phyloP scores from a whole-genome alignment of 306 rosid species.

The Argentina anserina region DNA sequence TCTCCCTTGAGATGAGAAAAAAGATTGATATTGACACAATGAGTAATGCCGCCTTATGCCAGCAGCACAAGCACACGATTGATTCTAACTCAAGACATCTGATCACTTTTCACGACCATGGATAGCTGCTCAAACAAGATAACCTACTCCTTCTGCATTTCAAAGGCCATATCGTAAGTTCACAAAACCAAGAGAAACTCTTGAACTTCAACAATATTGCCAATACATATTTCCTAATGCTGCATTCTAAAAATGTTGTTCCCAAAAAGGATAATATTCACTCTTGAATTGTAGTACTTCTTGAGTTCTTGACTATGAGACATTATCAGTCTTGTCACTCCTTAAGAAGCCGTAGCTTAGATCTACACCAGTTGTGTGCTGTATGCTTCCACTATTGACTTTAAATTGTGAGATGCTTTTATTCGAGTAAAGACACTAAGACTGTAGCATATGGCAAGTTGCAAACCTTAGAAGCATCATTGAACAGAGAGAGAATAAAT shows the following conservation, averaged over 20 bases:
- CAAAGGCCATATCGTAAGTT: neutral
- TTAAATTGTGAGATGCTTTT: neutral
- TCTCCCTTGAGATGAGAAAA: neutral
- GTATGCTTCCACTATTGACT: neutral
- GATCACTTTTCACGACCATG: neutral
- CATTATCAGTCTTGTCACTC: neutral
- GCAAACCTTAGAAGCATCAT: neutral
- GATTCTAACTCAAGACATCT: neutral
- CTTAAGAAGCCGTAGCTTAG: neutral
- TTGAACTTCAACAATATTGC: neutral
- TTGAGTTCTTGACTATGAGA: neutral
- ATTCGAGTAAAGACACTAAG: neutral
- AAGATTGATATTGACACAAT: neutral
- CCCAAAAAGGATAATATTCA: neutral
- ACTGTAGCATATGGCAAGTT: neutral
- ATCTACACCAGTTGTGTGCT: neutral
- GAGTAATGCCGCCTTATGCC: neutral
- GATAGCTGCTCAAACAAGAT: neutral
- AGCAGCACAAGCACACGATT: neutral
- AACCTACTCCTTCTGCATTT: conserved; percentile 30
- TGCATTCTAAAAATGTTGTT: neutral
- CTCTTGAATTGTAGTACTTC: neutral
- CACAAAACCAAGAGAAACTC: neutral
- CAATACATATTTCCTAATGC: neutral
- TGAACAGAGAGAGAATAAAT: neutral